Base-by-base conservation (phyloP, 2,329 filamentous ascomycete species). In the Dactylellina sp. region DNA sequence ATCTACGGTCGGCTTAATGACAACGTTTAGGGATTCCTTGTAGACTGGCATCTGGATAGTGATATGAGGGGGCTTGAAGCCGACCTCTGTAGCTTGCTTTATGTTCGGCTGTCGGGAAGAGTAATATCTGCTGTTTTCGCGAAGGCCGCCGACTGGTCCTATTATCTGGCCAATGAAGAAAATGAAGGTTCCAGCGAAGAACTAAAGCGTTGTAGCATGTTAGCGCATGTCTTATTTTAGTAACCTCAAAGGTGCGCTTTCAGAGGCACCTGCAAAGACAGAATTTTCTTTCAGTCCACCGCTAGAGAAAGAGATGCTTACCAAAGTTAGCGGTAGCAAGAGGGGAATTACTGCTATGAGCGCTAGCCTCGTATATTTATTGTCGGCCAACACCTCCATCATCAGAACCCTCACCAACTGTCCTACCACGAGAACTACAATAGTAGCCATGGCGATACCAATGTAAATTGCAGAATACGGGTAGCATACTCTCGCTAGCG, bases 1-100 rank as follows among this genome's bases (percentile, higher is more conserved):
- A 18, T 83, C 82, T 46, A 88, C 83, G 0, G 86, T 88, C 0
- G 86, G 86, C 49, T 83, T 82, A 75, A 88, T 87, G 78, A 86
- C 83, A 14, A 79, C 80, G n/a, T 76, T 78, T 12, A 85, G 77
- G 2, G 83, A 83, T 76, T 85, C 83, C 79, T 85, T 85, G 77
- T 84, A 85, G 0, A 84, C 82, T 4, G 83, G 83, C 82, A 84
- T 84, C 77, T 84, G 83, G 2, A 84, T 81, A 0, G 83, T 84
- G 53, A 84, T 78, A 47, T 83, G 83, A 7, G 83, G 83, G 52
- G 81, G 80, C 20, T 78, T 71, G 18, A 72, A 72, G 77, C 81
- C 76, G 81, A 78, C 60, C 18, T 47, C 32, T 18, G 16, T 61
- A 1, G 68, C 68, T 37, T 25, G 83, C 78, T 20, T 81, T 12